A percentile compares a stretch with the other conserved stretches of the same genome.
Evolutionary conservation across 768 basidiomycete species (phyloP).

Genomic region (Lactarius psammicola): DNA sequence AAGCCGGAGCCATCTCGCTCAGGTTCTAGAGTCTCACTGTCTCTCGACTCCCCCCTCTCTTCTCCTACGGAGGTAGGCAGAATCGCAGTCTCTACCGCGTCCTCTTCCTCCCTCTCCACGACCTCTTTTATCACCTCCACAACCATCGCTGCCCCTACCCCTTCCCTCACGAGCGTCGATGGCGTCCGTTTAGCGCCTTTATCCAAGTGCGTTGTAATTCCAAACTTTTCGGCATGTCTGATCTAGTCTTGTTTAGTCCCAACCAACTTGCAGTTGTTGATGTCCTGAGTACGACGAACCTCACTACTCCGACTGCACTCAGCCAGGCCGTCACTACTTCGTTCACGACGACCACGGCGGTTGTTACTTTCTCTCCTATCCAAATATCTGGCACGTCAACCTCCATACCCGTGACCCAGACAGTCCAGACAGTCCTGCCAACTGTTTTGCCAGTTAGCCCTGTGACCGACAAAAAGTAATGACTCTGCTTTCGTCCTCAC

Average conservation of each 20-base stretch:
- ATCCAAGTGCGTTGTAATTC: neutral
- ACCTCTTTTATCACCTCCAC: neutral
- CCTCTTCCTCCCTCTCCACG: neutral
- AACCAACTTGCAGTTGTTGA: neutral
- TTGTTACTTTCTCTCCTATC: neutral
- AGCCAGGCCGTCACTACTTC: neutral
- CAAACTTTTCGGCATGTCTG: neutral
- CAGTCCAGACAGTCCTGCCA: neutral
- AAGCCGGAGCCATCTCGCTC: neutral
- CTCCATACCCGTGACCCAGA: neutral
- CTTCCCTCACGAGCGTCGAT: neutral
- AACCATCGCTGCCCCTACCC: neutral
- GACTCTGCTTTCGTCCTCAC: no score
- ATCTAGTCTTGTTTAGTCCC: neutral
- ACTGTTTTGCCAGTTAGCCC: neutral
- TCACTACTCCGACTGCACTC: no score
- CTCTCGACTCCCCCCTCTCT: neutral
- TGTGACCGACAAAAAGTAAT: neutral
- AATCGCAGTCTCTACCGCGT: neutral
- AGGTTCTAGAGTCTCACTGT: neutral
- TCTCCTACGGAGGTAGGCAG: neutral
- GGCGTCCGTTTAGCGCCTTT: neutral
- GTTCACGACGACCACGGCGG: neutral
- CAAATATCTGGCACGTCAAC: constrained; percentile 1
- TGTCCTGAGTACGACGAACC: neutral